Evolutionary conservation across 768 basidiomycete species (phyloP), one percentile per base, ranked within the genome.

Genomic region (Cyclocybe cylindracea): DNA sequence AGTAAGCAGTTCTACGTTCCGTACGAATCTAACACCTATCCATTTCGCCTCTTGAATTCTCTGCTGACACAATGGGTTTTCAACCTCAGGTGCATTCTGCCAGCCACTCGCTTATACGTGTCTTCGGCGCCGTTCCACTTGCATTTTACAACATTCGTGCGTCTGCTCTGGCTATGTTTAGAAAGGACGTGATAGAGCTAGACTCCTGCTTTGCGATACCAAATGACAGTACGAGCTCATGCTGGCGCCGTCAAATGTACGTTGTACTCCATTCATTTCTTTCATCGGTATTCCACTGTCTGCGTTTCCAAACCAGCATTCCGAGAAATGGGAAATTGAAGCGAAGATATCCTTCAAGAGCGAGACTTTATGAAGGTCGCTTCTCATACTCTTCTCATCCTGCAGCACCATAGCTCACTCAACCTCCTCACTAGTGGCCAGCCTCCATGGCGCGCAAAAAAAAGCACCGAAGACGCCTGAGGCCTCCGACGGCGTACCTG

Each of bases 271-370:
- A n/a, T n/a, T n/a, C n/a, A n/a, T n/a, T n/a, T n/a, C n/a, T n/a
- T n/a, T n/a, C n/a, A n/a, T n/a, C n/a, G n/a, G n/a, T n/a, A n/a
- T n/a, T n/a, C n/a, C n/a, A n/a, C n/a, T n/a, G n/a, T n/a, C n/a
- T n/a, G n/a, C n/a, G n/a, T 5, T 38, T 18, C 32, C 40, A 13
- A 4, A 31, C 24, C 34, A 75, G 75, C 72, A 1, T 82, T 80
- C 63, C 66, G 77, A 43, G 66, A 68, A 41, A 70, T 80, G 71
- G 70, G 70, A n/a, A 19, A 78, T 78, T 13, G 50, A 70, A 44
- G 79, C 79, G 10, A 75, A 79, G 56, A 82, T 83, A 19, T 68
- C 78, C 0, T 76, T 79, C 63, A 83, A 83, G 61, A 79, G 75
- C 53, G 78, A 80, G 53, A 80, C 57, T 78, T 72, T 45, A 70